Conservation (phyloP, 2,329 filamentous ascomycete genomes). For the Stagonosporopsis tanaceti region DNA sequence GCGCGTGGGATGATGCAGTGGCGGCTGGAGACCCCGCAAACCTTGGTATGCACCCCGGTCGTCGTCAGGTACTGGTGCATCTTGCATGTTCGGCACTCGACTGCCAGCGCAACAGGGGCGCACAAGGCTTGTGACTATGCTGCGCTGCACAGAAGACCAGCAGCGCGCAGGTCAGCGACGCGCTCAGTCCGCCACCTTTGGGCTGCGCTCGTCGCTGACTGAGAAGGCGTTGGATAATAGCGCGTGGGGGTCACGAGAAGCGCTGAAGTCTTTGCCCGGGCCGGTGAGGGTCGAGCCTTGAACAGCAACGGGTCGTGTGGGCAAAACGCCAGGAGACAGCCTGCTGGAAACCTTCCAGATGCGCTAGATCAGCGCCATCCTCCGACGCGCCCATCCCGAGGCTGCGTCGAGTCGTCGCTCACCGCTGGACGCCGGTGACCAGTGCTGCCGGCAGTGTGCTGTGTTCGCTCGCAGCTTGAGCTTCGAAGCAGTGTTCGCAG, state of each 20-base stretch:
- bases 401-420: conserved; percentile 6
- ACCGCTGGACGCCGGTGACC: not conserved
- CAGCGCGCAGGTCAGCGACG: conserved; percentile 1
- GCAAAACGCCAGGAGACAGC: conserved; percentile 9
- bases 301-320: conserved; percentile 21
- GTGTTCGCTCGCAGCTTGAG: not conserved
- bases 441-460: not conserved
- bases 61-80: conserved; percentile 42
- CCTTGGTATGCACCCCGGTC: conserved; percentile 32
- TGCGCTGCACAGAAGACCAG: conserved; percentile 9
- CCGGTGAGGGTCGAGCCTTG: conserved; percentile 21
- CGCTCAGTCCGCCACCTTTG: conserved; percentile 4
- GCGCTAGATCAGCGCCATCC: conserved; percentile 19
- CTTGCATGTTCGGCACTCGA: conserved; percentile 22
- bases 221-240: conserved; percentile 43
- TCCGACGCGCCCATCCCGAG: conserved; percentile 10
- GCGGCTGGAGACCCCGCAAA: conserved; percentile 41
- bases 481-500: not conserved
- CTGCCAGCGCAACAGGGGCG: conserved; percentile 17
- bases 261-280: conserved; percentile 19
- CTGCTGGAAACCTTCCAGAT: conserved; percentile 18
- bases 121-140: conserved; percentile 25
- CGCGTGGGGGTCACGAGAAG: conserved; percentile 46
- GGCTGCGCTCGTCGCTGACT: conserved; percentile 8
- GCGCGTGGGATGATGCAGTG: conserved; percentile 45